Conservation (phyloP, 2,329 filamentous ascomycete genomes). For the Xylariales sp. region DNA sequence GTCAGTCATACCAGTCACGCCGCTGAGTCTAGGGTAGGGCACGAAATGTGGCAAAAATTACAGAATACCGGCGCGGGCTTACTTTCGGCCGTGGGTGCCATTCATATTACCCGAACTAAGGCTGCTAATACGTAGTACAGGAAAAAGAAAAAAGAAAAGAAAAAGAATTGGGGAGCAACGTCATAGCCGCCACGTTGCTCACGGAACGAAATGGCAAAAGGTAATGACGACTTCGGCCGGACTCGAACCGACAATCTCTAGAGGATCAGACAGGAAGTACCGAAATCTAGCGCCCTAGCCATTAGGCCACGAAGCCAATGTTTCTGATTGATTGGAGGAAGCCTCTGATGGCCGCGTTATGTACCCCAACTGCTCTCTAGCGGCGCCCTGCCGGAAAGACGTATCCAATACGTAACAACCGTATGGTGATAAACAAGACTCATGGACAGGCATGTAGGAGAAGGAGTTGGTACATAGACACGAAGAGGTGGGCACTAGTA, state of each 20-base stretch:
- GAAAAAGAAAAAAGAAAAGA: too few species aligned
- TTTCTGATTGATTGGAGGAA: not conserved
- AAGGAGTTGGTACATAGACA: too few species aligned
- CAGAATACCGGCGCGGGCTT: not conserved
- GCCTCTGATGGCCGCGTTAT: too few species aligned
- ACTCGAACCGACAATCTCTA: constrained; percentile 52
- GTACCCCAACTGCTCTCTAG: too few species aligned
- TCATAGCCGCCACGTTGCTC: not conserved
- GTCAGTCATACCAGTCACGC: not conserved
- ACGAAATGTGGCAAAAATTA: not conserved
- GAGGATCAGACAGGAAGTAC: constrained; percentile 40
- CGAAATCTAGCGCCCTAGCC: constrained; percentile 52
- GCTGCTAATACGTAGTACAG: too few species aligned
- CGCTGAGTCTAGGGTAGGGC: not conserved
- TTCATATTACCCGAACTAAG: too few species aligned
- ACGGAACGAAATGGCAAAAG: constrained; percentile 24
- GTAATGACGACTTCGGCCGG: constrained; percentile 46
- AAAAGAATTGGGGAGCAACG: not conserved
- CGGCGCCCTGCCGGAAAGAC: too few species aligned
- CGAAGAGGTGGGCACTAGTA: too few species aligned
- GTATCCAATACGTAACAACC: too few species aligned
- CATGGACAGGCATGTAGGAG: too few species aligned
- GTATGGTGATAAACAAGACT: too few species aligned
- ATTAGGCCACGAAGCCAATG: constrained; percentile 47
- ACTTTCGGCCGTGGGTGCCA: not conserved